Evolutionary conservation across 306 rosid species (phyloP), one percentile per base, ranked within the genome.

Genomic region (Pterocarpus macrocarpus): DNA sequence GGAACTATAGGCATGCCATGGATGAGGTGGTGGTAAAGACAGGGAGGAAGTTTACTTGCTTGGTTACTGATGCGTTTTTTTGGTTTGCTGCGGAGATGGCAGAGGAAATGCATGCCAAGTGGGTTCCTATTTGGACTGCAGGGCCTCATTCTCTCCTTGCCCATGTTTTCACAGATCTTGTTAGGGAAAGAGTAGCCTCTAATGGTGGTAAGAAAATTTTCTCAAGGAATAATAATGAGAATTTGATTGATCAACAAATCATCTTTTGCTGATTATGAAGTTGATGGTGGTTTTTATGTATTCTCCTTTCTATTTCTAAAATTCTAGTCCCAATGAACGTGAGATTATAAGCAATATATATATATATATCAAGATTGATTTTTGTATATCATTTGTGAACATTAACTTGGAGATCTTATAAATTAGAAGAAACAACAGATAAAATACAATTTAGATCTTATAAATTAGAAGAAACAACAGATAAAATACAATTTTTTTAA

Each of bases 91-190:
- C 87, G 0, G 92, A 89, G 0, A 9, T 91, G 78, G 92, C 94
- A 1, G 77, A 57, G 4, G 80, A 89, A 71, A 66, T 88, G 82
- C 9, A 66, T 22, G 89, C 86, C 11, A 87, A 85, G 30, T 95
- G 97, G 99, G 58, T 93, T 13, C 90, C 99, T 38, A 67, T 95
- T 0, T 95, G 99, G 99, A 88, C 92, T 32, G 92, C 92, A 0
- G 97, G 90, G 33, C 90, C 92, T 45, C 89, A 87, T 12, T 50
- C 97, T 22, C 59, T 90, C 2, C 78, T 91, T 33, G 17, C 56
- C 15, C 97, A 92, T 59, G 52, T 89, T 7, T 39, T 58, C 0
- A 85, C 89, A 0, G 87, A 86, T 17, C 57, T 69, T 34, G 75
- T 94, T 4, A 82, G 94, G 33, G 75, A 83, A 4, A 79, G 8